Percentiles rank a stretch among this genome's conserved stretches.
Evolutionary conservation across 768 basidiomycete species (phyloP).

Genomic region (Suillus spraguei): DNA sequence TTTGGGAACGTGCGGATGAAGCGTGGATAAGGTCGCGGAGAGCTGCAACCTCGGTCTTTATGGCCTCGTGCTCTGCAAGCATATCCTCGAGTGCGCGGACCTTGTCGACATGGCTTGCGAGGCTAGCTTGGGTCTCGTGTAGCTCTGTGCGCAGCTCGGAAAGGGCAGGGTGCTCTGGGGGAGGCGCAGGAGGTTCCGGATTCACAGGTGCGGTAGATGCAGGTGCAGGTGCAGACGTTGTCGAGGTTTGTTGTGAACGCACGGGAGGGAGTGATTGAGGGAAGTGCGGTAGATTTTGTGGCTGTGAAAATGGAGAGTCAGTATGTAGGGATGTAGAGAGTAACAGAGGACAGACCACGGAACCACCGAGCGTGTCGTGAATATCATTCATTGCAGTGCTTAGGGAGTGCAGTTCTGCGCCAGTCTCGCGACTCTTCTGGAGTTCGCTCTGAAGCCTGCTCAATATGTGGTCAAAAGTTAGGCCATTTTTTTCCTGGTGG

Average conservation of each 20-base stretch:
- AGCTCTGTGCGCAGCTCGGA: constrained; percentile 81
- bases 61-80: constrained; percentile 80
- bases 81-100: constrained; percentile 82
- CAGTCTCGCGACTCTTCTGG: constrained; percentile 94
- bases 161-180: constrained; percentile 26
- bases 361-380: constrained; percentile 86
- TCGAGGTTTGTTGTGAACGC: constrained; percentile 38
- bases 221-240: constrained; percentile 27
- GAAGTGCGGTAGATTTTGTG: constrained; percentile 61
- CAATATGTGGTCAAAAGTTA: constrained; percentile 92
- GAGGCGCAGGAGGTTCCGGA: constrained; percentile 23
- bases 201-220: constrained; percentile 11
- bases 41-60: constrained; percentile 75
- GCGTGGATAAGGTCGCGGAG: constrained; percentile 72
- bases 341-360: constrained; percentile 53
- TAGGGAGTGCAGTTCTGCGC: constrained; percentile 78
- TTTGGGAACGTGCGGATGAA: constrained; percentile 29
- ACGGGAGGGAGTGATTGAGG: constrained; percentile 70
- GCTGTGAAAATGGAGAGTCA: constrained; percentile 42
- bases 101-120: constrained; percentile 80
- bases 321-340: constrained; percentile 8
- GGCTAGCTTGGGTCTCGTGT: constrained; percentile 77
- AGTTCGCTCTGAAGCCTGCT: constrained; percentile 89
- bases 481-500: constrained; percentile 80
- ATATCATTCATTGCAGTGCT: constrained; percentile 87